A percentile compares a stretch with the other conserved stretches of the same genome.
Conservation (phyloP, 2,329 filamentous ascomycete genomes). For the Trichoderma semiorbis region DNA sequence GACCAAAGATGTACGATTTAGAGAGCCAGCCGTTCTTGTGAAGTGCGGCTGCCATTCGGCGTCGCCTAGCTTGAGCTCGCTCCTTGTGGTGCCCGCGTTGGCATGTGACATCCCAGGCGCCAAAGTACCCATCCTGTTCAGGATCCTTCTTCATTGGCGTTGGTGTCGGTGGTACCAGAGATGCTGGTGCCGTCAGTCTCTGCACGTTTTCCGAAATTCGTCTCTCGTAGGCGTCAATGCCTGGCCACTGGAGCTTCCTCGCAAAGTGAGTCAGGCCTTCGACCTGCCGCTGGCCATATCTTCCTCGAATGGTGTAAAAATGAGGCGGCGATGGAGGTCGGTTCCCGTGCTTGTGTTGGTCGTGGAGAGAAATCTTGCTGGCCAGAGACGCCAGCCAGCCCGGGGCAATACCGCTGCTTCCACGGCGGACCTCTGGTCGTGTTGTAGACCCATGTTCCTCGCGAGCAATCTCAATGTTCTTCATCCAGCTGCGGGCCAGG, state of each 20-base stretch:
- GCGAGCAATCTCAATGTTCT: conserved; percentile 60
- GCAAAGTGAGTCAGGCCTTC: conserved; percentile 63
- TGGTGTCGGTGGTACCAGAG: conserved; percentile 31
- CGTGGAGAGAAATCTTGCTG: conserved; percentile 48
- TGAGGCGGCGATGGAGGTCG: conserved; percentile 30
- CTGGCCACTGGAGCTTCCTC: conserved; percentile 59
- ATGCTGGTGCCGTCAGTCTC: conserved; percentile 38
- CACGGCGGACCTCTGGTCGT: conserved; percentile 21
- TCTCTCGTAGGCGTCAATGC: conserved; percentile 50
- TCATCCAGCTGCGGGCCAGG: conserved; percentile 63
- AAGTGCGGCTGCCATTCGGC: conserved; percentile 55
- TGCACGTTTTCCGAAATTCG: conserved; percentile 48
- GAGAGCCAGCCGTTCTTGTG: conserved; percentile 63
- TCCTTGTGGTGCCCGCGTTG: conserved; percentile 30
- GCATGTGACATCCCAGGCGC: conserved; percentile 36
- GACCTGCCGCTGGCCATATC: conserved; percentile 56
- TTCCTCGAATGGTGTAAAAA: conserved; percentile 52
- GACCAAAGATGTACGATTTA: conserved; percentile 62
- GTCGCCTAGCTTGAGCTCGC: conserved; percentile 41
- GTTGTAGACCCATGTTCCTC: conserved; percentile 29
- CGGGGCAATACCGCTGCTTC: conserved; percentile 20
- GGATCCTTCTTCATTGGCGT: conserved; percentile 26
- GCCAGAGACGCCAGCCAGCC: conserved; percentile 58
- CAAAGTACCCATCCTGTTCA: conserved; percentile 46
- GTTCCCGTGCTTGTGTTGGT: conserved; percentile 37